Conservation (phyloP, 2,329 filamentous ascomycete genomes). For the Aspergillus quadricinctus region DNA sequence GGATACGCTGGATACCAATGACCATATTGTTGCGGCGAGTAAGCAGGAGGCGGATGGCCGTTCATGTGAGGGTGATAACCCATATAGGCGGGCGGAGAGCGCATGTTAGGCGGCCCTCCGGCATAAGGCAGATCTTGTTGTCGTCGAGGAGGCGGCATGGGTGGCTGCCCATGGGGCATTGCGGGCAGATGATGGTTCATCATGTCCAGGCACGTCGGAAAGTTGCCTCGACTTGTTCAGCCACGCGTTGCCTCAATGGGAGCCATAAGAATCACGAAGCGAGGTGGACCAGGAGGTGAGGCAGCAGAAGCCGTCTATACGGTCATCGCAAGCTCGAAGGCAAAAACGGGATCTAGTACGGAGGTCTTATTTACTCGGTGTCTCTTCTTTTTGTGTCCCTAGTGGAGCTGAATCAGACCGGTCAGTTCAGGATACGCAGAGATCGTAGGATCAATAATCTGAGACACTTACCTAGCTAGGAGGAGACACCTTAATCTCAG, state of each 20-base stretch:
- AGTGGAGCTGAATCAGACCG: not conserved
- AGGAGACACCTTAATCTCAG: constrained; percentile 3
- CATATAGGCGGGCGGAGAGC: constrained; percentile 58
- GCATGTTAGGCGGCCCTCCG: constrained; percentile 47
- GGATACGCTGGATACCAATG: constrained; percentile 45
- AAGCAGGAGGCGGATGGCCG: constrained; percentile 46
- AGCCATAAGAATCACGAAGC: constrained; percentile 34
- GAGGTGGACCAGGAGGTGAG: constrained; percentile 17
- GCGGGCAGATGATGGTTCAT: constrained; percentile 44
- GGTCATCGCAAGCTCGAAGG: constrained; percentile 31
- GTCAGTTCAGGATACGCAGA: not conserved
- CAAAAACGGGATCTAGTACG: constrained; percentile 6
- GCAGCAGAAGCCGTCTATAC: constrained; percentile 25
- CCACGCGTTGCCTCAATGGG: constrained; percentile 38
- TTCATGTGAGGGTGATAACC: constrained; percentile 54
- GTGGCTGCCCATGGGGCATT: constrained; percentile 47
- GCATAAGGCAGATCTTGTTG: constrained; percentile 45
- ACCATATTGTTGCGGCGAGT: constrained; percentile 42
- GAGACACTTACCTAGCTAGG: constrained; percentile 1
- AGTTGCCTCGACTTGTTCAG: constrained; percentile 32
- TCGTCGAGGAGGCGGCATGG: constrained; percentile 46
- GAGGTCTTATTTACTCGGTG: not conserved
- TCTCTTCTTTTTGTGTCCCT: not conserved
- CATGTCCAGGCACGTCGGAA: constrained; percentile 31
- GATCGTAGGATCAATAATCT: not conserved